Conservation (phyloP, 208 protist genomes). For the Trichomonas tenax region DNA sequence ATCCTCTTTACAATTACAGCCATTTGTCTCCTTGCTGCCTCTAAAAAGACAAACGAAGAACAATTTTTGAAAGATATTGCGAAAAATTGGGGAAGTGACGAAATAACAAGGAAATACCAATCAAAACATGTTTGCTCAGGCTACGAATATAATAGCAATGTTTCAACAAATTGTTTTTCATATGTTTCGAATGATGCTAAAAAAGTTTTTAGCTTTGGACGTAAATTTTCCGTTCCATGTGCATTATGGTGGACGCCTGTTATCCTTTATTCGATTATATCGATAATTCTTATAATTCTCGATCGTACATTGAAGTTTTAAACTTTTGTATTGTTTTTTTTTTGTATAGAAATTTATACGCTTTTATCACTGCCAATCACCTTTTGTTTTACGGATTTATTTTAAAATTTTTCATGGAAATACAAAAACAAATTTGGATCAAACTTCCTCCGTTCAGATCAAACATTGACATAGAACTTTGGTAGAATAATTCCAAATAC, state of each 20-base stretch:
- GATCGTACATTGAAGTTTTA: background rate
- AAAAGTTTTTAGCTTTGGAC: background rate
- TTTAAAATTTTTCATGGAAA: too few relatives aligned
- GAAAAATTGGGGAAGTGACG: background rate
- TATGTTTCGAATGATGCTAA: background rate
- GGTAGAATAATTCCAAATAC: too few relatives aligned
- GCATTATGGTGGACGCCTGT: background rate
- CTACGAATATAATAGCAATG: background rate
- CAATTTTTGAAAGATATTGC: background rate
- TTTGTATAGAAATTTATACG: too few relatives aligned
- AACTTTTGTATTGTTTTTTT: too few relatives aligned
- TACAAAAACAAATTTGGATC: too few relatives aligned
- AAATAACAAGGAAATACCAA: background rate
- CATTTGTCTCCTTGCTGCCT: background rate
- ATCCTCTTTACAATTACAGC: background rate
- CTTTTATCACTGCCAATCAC: too few relatives aligned
- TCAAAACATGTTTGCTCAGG: background rate
- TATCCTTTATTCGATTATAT: background rate
- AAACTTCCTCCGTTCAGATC: too few relatives aligned
- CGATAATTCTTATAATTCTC: background rate
- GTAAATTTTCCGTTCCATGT: background rate
- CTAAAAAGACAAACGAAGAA: background rate
- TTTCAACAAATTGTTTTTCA: background rate
- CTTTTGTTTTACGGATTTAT: too few relatives aligned
- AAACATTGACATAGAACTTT: too few relatives aligned